Base-by-base conservation (phyloP, 805 yeast species). In the Cyberlindnera mycetangii region DNA sequence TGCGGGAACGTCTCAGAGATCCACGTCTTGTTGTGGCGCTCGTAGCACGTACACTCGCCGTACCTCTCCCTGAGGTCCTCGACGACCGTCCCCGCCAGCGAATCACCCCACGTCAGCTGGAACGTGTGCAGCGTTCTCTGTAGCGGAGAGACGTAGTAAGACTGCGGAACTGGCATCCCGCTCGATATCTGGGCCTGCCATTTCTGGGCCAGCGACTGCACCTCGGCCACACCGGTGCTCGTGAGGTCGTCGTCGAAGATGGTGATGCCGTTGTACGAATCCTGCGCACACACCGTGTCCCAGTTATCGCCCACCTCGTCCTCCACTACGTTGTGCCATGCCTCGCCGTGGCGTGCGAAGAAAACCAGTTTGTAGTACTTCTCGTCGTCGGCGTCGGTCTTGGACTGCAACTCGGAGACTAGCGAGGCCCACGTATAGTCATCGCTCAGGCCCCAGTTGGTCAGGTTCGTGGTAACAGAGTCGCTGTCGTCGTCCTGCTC, bases 51-150 rank as follows among this genome's bases (percentile, higher is more conserved):
- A 16, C 24, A 48, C n/a, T 22, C 8, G 11, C 51, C 51, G 14
- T 36, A 44, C 34, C 47, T 39, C 21, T 45, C 49, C 39, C 49
- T 48, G 16, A 48, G 36, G 20, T 39, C 27, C 39, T 48, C 51
- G 12, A 39, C 33, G 5, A 48, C 37, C 17, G n/a, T 19, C 4
- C 30, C 46, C 15, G 19, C 14, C 24, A 10, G 24, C 11, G 15
- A 8, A 19, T 31, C 17, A 14, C 51, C 48, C 51, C 51, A 48
- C 9, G 51, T 48, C 4, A 41, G 16, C 16, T 28, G 17, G 38
- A 37, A 38, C 25, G 51, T 47, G 16, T 48, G 51, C 12, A 45
- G 37, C 12, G 51, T 41, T 37, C 51, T 42, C 17, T 41, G 44
- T 30, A 48, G 27, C 14, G 51, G 51, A 20, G 44, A 44, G n/a